phyloP scores from a whole-genome alignment of 768 basidiomycete species.

The Agaricus bisporus region DNA sequence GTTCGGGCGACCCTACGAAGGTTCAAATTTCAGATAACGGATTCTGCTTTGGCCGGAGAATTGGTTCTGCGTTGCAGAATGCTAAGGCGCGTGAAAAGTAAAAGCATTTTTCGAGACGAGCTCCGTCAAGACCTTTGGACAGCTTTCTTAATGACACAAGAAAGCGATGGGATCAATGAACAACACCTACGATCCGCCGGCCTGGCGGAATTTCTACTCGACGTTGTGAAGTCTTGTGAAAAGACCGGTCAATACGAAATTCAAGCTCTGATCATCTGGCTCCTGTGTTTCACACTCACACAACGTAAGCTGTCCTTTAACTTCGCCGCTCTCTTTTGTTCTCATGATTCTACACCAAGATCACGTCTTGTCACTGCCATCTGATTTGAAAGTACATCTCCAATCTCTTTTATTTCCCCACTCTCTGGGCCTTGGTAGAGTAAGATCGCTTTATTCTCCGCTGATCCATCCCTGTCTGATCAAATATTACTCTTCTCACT shows the following conservation, averaged over 20 bases:
- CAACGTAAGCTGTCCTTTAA: conserved; percentile 26
- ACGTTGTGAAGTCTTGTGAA: conserved; percentile 16
- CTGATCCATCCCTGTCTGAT: not conserved
- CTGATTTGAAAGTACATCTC: not conserved
- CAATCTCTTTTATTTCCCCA: not conserved
- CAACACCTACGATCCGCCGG: conserved; percentile 34
- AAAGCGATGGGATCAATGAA: conserved; percentile 45
- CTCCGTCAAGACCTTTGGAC: conserved; percentile 48
- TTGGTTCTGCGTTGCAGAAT: conserved; percentile 40
- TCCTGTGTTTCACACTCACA: conserved; percentile 33
- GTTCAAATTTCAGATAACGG: conserved; percentile 21
- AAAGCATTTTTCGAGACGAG: conserved; percentile 22
- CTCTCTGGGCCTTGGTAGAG: not conserved
- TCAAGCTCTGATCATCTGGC: conserved; percentile 29
- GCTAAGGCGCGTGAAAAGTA: conserved; percentile 39
- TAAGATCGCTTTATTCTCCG: conserved; percentile 2
- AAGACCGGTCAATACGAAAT: conserved; percentile 15
- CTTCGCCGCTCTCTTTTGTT: conserved; percentile 3
- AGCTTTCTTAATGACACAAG: conserved; percentile 54
- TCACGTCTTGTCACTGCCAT: conserved; percentile 1
- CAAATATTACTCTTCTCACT: not conserved
- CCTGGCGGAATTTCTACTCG: conserved; percentile 33
- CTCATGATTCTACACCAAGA: conserved; percentile 5
- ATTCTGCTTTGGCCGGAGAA: conserved; percentile 41
- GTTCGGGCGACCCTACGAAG: conserved; percentile 20